Evolutionary conservation across 306 rosid genomes (phyloP).

Genomic region (Leucaena leucocephala): DNA sequence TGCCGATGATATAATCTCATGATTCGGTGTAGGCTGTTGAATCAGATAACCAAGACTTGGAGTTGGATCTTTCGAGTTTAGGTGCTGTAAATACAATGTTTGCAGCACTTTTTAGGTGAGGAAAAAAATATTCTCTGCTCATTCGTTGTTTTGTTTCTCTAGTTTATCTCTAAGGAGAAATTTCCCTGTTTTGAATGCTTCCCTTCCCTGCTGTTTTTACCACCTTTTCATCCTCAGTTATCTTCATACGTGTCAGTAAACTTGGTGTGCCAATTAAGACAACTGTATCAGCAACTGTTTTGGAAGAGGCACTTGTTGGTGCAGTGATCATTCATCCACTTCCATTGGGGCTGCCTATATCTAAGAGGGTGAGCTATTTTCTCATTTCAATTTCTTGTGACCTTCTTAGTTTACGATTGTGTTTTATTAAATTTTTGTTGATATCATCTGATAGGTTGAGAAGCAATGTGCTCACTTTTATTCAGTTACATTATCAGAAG

Average conservation of each 20-base stretch:
- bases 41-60: conserved; percentile 89
- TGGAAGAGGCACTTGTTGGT: conserved; percentile 95
- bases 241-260: conserved; percentile 57
- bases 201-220: conserved; percentile 3
- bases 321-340: conserved; percentile 66
- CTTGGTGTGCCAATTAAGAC: conserved; percentile 99
- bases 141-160: conserved; percentile 11
- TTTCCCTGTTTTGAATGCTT: not conserved
- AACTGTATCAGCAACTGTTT: conserved; percentile 85
- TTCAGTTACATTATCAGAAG: conserved; percentile 78
- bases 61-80: conserved; percentile 96
- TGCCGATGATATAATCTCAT: conserved; percentile 25
- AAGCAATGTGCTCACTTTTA: conserved; percentile 98
- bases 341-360: conserved; percentile 62
- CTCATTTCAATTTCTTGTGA: conserved; percentile 19
- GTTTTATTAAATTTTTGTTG: conserved; percentile 23
- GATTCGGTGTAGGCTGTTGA: conserved; percentile 78
- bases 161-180: conserved; percentile 8
- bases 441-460: conserved; percentile 71
- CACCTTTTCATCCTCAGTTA: conserved; percentile 16
- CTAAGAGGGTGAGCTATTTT: conserved; percentile 60
- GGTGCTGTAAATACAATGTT: conserved; percentile 96
- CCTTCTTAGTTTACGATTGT: conserved; percentile 15
- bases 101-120: conserved; percentile 96
- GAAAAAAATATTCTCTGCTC: conserved; percentile 20